These are phyloP conservation scores for Bremia lactucae DNA, from an alignment of 352 stramenopile genomes.

Conservation along the genomic window DNA sequence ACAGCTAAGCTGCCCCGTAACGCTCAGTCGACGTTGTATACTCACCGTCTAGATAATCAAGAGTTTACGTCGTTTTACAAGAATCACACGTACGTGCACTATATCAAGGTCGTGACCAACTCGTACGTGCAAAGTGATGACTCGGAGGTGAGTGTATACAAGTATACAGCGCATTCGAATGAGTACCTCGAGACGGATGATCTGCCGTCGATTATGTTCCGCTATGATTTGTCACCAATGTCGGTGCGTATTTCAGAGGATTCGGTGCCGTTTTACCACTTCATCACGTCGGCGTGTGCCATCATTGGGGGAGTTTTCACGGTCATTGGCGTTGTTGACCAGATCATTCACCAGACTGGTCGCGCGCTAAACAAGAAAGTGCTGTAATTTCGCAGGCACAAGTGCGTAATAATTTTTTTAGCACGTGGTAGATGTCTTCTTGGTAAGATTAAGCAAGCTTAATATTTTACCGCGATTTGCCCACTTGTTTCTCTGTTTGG, in stretches of 20 bases:
- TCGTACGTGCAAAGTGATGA: slow-evolving; percentile 67
- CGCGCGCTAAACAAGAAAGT: slow-evolving; percentile 86
- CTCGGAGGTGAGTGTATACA: slow-evolving; percentile 65
- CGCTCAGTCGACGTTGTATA: slow-evolving; percentile 87
- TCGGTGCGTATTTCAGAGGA: slow-evolving; percentile 92
- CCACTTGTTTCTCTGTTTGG: too few relatives aligned
- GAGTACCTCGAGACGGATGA: slow-evolving; percentile 83
- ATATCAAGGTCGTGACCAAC: slow-evolving; percentile 97
- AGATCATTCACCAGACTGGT: slow-evolving; percentile 78
- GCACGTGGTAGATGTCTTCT: too few relatives aligned
- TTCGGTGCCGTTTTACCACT: slow-evolving; percentile 90
- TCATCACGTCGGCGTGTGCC: slow-evolving; percentile 90
- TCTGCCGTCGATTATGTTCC: slow-evolving; percentile 86
- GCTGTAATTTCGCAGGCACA: too few relatives aligned
- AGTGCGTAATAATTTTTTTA: too few relatives aligned
- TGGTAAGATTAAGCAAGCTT: too few relatives aligned
- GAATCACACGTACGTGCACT: slow-evolving; percentile 97
- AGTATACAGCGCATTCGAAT: slow-evolving; percentile 86
- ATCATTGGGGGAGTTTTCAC: slow-evolving; percentile 95
- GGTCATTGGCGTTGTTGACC: slow-evolving; percentile 90
- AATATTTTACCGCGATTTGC: too few relatives aligned
- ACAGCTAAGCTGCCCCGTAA: slow-evolving; percentile 77
- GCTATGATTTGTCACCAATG: slow-evolving; percentile 85
- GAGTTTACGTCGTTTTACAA: slow-evolving; percentile 86
- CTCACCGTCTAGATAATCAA: slow-evolving; percentile 87